Base-by-base conservation (phyloP, 257 asterid genomes). In the Solanum clarkiae region DNA sequence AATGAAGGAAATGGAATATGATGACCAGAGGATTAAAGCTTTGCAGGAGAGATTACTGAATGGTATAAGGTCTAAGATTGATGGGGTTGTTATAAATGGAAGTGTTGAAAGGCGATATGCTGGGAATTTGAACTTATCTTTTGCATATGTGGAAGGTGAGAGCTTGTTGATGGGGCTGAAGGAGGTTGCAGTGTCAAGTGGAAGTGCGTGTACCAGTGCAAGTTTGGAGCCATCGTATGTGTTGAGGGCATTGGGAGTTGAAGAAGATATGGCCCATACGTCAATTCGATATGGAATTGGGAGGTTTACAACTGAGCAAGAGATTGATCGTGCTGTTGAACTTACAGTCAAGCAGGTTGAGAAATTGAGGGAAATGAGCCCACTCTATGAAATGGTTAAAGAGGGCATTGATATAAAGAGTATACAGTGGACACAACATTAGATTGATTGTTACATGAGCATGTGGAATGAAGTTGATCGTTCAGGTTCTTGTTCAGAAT, bases 221-320 rank as follows among this genome's bases (percentile, higher is more conserved):
- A 97, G 99, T 86, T 91, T 95, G 93, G 99, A 97, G 92, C 99
- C 99, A 0, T 97, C 99, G 0, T 97, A 97, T 53, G 99, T 97
- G 36, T 86, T 97, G 91, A 97, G 99, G 90, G 99, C 99, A 0
- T 89, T 97, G 90, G 99, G 99, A 20, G 99, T 97, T 26, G 99
- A 95, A 10, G 99, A 97, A 85, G 99, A 97, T 74, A 97, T 97
- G 99, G 99, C 99, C 0, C 98, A 95, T 85, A 97, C 99, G 0
- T 97, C 99, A 1, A 97, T 97, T 56, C 93, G 99, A 89, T 97
- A 94, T 66, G 99, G 99, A 51, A 97, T 97, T 36, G 99, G 99
- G 88, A 92, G 99, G 95, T 95, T 94, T 63, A 94, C 99, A 0
- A 97, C 99, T 0, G 99, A 92, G 72, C 95, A 91, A 59, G 99